Evolutionary conservation across 2,329 filamentous ascomycete species (phyloP).

Genomic region (Juglanconis sp.): DNA sequence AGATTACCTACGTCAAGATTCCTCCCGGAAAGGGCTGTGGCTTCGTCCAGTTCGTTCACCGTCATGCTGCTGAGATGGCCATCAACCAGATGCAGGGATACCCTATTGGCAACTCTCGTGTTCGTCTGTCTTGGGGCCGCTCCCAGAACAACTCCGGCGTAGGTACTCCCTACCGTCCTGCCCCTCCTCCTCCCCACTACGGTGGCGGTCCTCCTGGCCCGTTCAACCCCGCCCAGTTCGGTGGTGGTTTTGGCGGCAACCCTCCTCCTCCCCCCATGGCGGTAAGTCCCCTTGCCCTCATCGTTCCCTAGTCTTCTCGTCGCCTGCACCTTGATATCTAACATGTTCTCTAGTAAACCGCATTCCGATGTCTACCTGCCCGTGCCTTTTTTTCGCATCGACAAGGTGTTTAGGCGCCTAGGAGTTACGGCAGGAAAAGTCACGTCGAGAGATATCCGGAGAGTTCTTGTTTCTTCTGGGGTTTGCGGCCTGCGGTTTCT

Average conservation of each 20-base stretch:
- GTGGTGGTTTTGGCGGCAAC: conserved; percentile 27
- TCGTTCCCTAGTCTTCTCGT: background rate
- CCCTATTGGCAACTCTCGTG: conserved; percentile 96
- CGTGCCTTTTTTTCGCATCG: conserved; percentile 19
- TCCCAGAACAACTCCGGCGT: conserved; percentile 99
- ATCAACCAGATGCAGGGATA: conserved; percentile 99
- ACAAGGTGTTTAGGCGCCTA: conserved; percentile 20
- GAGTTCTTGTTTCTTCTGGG: conserved; percentile 11
- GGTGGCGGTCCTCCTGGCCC: conserved; percentile 38
- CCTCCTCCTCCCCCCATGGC: conserved; percentile 18
- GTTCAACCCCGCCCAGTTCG: conserved; percentile 46
- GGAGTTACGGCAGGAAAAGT: conserved; percentile 18
- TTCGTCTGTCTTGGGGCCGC: conserved; percentile 94
- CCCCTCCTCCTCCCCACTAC: conserved; percentile 64
- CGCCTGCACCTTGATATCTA: background rate
- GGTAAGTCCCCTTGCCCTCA: conserved; percentile 15
- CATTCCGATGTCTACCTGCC: conserved; percentile 15
- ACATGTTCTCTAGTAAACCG: conserved; percentile 9
- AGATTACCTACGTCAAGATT: conserved; percentile 99
- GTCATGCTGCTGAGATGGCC: conserved; percentile 98
- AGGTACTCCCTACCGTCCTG: conserved; percentile 93
- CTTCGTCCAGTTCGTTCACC: conserved; percentile 98
- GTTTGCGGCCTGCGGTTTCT: conserved; percentile 15
- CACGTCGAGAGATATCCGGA: conserved; percentile 11
- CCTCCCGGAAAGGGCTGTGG: conserved; percentile 98